These are phyloP conservation scores for Fusarium kyushuense DNA, from an alignment of 2,329 filamentous ascomycete species.

Conservation along the genomic window DNA sequence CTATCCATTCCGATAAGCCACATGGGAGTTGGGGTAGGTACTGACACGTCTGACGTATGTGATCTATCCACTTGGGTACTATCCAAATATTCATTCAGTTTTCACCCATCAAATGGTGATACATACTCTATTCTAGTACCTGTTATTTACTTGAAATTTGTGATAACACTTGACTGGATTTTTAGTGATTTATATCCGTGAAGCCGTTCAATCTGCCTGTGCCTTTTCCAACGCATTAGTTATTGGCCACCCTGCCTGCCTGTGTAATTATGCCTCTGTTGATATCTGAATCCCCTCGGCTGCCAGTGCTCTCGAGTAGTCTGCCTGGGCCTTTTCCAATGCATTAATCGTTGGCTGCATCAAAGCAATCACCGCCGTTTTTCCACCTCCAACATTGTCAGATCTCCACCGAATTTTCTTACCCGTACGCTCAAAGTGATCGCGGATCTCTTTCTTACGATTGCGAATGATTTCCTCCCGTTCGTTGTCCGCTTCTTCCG, in stretches of 20 bases:
- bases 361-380: slow-evolving; percentile 79
- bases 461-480: slow-evolving; percentile 74
- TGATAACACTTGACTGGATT: neutral
- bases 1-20: slow-evolving; percentile 1
- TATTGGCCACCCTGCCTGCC: too few relatives aligned
- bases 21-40: slow-evolving; percentile 8
- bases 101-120: neutral
- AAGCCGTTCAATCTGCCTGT: neutral
- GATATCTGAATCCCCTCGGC: slow-evolving; percentile 68
- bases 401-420: slow-evolving; percentile 79
- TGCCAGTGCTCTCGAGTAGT: slow-evolving; percentile 77
- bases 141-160: neutral
- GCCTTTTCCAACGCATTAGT: too few relatives aligned
- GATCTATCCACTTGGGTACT: neutral
- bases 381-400: slow-evolving; percentile 78
- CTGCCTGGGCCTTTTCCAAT: slow-evolving; percentile 75
- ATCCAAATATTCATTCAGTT: neutral
- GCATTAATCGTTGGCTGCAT: slow-evolving; percentile 80
- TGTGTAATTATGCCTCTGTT: slow-evolving; percentile 53
- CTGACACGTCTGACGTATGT: neutral
- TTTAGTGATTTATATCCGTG: neutral
- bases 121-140: neutral
- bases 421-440: slow-evolving; percentile 77
- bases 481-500: slow-evolving; percentile 81
- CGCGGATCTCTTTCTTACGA: slow-evolving; percentile 76